Conservation (phyloP, 2,329 filamentous ascomycete species). For the Ascosphaera aggregata region DNA sequence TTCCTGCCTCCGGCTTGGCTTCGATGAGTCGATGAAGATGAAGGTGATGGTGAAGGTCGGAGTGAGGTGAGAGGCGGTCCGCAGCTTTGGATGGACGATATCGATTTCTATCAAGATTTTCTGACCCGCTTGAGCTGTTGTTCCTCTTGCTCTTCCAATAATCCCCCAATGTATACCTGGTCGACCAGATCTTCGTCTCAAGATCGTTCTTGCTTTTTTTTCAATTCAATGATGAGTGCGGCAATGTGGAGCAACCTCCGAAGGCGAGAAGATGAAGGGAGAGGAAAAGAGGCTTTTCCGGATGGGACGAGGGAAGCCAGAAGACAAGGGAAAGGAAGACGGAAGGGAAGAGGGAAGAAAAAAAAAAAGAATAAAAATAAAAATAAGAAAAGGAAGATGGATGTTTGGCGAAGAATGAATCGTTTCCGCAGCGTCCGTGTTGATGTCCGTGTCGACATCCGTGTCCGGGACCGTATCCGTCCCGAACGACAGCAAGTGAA, state of each 20-base stretch:
- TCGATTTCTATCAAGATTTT: conserved; percentile 3
- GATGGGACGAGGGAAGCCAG: conserved; percentile 2
- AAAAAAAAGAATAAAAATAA: no score
- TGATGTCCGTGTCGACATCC: no score
- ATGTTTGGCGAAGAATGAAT: no score
- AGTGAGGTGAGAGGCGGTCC: no score
- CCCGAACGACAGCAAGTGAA: no score
- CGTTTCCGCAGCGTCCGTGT: no score
- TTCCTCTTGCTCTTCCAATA: conserved; percentile 2
- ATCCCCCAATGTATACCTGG: conserved; percentile 6
- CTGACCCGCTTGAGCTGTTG: not conserved
- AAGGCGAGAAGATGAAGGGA: conserved; percentile 3
- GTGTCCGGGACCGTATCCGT: no score
- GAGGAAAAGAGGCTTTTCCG: conserved; percentile 3
- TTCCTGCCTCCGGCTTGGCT: no score
- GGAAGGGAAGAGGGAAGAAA: conserved; percentile 6
- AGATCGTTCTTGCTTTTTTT: no score
- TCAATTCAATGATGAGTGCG: conserved; percentile 5
- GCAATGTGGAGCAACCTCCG: conserved; percentile 1
- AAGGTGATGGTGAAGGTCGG: no score
- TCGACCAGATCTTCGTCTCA: no score
- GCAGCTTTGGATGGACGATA: conserved; percentile 5
- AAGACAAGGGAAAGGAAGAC: conserved; percentile 4
- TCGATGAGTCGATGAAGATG: no score
- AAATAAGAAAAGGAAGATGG: conserved; percentile 4